phyloP scores from a whole-genome alignment of 805 yeast genomes.

The Teunomyces panamensis region DNA sequence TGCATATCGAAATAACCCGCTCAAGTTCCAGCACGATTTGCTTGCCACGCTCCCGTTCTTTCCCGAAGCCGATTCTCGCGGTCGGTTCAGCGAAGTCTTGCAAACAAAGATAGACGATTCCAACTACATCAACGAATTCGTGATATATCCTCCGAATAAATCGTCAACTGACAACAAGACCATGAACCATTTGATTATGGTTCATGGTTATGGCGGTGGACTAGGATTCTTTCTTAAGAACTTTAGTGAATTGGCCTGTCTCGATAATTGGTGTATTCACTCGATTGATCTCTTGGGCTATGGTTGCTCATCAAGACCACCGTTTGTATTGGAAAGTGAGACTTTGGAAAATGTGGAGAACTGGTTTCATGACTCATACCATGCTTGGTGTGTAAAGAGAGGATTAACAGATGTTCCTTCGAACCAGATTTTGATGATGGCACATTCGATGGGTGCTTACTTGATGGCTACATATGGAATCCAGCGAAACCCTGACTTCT shows the following conservation, averaged over 20 bases:
- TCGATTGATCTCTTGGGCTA: slow-evolving; percentile 88
- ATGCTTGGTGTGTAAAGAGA: slow-evolving; percentile 56
- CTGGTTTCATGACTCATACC: slow-evolving; percentile 64
- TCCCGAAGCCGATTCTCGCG: slow-evolving; percentile 30
- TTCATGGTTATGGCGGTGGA: slow-evolving; percentile 46
- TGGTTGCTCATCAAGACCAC: slow-evolving; percentile 84
- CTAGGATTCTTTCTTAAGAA: slow-evolving; percentile 43
- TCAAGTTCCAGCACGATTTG: slow-evolving; percentile 46
- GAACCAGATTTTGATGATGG: slow-evolving; percentile 56
- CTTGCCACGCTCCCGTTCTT: slow-evolving; percentile 46
- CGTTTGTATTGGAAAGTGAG: slow-evolving; percentile 46
- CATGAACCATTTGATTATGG: slow-evolving; percentile 40
- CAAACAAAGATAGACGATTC: slow-evolving; percentile 27
- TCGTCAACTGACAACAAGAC: slow-evolving; percentile 13
- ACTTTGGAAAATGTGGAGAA: slow-evolving; percentile 51
- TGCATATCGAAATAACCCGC: slow-evolving; percentile 31
- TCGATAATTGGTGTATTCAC: slow-evolving; percentile 67
- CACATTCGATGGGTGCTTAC: slow-evolving; percentile 95
- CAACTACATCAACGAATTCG: slow-evolving; percentile 39
- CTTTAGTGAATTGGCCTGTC: slow-evolving; percentile 23
- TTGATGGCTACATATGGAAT: slow-evolving; percentile 66
- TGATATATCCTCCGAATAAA: slow-evolving; percentile 30
- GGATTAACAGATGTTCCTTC: slow-evolving; percentile 30
- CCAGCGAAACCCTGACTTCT: slow-evolving; percentile 51
- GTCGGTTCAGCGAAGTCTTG: slow-evolving; percentile 29